A percentile compares a stretch with the other conserved stretches of the same genome.
These are phyloP conservation scores for Aspergillus affinis DNA, from an alignment of 495 filamentous ascomycete genomes.

Conservation along the genomic window DNA sequence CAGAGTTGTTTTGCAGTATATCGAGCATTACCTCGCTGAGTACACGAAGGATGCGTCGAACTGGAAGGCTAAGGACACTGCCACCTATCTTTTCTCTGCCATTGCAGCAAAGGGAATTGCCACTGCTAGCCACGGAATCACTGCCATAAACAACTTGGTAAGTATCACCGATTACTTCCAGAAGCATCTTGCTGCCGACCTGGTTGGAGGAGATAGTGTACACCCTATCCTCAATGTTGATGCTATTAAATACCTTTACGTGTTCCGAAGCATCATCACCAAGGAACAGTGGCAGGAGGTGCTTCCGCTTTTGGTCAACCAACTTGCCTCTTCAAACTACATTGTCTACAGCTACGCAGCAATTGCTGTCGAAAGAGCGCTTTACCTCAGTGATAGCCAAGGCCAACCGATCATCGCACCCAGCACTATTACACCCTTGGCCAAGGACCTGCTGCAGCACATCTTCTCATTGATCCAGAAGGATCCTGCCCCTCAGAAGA, in stretches of 20 bases:
- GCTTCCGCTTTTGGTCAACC: slow-evolving; percentile 85
- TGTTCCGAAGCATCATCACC: slow-evolving; percentile 86
- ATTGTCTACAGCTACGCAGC: slow-evolving; percentile 97
- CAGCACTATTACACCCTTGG: slow-evolving; percentile 68
- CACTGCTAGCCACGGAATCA: slow-evolving; percentile 83
- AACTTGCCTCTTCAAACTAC: slow-evolving; percentile 82
- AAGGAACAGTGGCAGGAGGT: slow-evolving; percentile 85
- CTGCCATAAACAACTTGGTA: slow-evolving; percentile 77
- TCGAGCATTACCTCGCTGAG: slow-evolving; percentile 69
- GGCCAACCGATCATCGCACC: slow-evolving; percentile 74
- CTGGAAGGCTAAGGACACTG: slow-evolving; percentile 97
- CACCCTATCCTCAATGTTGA: slow-evolving; percentile 92
- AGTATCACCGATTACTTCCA: slow-evolving; percentile 93
- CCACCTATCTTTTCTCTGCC: slow-evolving; percentile 89
- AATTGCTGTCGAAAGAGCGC: slow-evolving; percentile 85
- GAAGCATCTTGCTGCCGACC: slow-evolving; percentile 79
- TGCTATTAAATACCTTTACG: slow-evolving; percentile 95
- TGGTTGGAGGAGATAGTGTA: slow-evolving; percentile 62
- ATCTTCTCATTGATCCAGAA: slow-evolving; percentile 89
- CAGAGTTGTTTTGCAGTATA: slow-evolving; percentile 74
- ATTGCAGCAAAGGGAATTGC: slow-evolving; percentile 88
- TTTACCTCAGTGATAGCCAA: slow-evolving; percentile 73
- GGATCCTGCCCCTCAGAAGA: slow-evolving; percentile 78
- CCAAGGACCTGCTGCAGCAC: slow-evolving; percentile 84
- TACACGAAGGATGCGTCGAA: slow-evolving; percentile 70